Evolutionary conservation across 2,329 filamentous ascomycete species (phyloP), one percentile per base, ranked within the genome.

Genomic region (Epichloe sp.): DNA sequence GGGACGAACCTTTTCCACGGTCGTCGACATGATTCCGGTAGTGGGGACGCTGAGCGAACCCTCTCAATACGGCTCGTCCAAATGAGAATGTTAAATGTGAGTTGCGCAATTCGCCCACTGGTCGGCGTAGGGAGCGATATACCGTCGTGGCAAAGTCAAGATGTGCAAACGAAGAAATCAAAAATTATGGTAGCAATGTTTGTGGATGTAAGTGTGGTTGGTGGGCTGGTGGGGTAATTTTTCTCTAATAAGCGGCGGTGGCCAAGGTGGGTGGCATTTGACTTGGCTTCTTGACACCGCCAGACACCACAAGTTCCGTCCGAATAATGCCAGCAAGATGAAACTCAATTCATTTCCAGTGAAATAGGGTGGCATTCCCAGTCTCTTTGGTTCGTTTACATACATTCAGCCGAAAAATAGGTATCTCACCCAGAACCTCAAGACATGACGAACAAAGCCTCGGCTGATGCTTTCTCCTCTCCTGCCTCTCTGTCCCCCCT

Each of bases 1-100:
- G 17, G 36, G 5, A 47, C 78, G 59, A 66, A 87, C 88, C 85
- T 97, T 97, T 63, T 97, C 91, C 68, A 96, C 89, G 42, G 91
- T 97, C 55, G 91, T 97, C 78, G 91, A 78, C 93, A 97, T 97
- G 63, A 69, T 86, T 75, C 66, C 59, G 58, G 54, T 49, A 56
- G 41, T 51, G n/a, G 40, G 44, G 31, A 49, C 51, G 35, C 42
- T 42, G 5, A 38, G 42, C 51, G 38, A 48, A 19, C 37, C 47
- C 15, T 42, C 46, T 26, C 46, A 34, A 15, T 8, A 21, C 19
- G 19, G n/a, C 6, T 17, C 19, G n/a, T 6, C 7, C 38, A 43
- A 17, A 14, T 6, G 19, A 4, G 6, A 7, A 12, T 23, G 19
- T 14, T 43, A 1, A 38, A 38, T 10, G 19, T 43, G 12, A 21